These are phyloP conservation scores for Detonula confervacea DNA, from an alignment of 352 stramenopile species.

Conservation along the genomic window DNA sequence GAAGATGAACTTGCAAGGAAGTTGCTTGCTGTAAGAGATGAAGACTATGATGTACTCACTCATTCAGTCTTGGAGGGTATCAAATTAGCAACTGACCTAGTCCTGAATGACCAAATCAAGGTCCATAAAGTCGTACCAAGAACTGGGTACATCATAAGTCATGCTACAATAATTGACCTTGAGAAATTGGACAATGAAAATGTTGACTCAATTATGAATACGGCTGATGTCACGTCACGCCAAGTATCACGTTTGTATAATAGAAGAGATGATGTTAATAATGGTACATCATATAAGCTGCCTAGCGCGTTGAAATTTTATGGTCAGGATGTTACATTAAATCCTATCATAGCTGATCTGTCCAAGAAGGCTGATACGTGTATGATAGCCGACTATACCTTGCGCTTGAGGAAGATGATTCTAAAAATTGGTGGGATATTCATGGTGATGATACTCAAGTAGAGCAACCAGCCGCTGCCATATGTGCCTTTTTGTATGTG, in stretches of 20 bases:
- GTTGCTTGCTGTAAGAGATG: too few relatives aligned
- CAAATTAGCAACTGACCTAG: background rate
- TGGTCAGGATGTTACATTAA: conserved; percentile 8
- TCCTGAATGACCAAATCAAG: background rate
- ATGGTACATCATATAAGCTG: too few relatives aligned
- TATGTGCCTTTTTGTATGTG: conserved; percentile 26
- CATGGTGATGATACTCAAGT: background rate
- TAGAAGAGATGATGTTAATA: too few relatives aligned
- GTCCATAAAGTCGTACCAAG: background rate
- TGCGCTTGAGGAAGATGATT: background rate
- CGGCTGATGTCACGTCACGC: background rate
- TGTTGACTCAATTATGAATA: background rate
- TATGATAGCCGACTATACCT: conserved; percentile 19
- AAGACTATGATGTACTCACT: conserved; percentile 4
- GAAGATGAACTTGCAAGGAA: too few relatives aligned
- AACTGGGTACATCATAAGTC: conserved; percentile 19
- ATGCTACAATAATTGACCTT: background rate
- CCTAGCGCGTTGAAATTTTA: conserved; percentile 6
- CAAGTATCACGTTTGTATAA: too few relatives aligned
- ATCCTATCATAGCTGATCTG: background rate
- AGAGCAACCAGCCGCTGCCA: background rate
- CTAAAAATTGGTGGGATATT: conserved; percentile 4
- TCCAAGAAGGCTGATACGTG: background rate
- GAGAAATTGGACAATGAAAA: background rate
- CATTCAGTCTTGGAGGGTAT: conserved; percentile 23